phyloP scores from a whole-genome alignment of 192 early-diverging fungal species.

The Podila epicladia region DNA sequence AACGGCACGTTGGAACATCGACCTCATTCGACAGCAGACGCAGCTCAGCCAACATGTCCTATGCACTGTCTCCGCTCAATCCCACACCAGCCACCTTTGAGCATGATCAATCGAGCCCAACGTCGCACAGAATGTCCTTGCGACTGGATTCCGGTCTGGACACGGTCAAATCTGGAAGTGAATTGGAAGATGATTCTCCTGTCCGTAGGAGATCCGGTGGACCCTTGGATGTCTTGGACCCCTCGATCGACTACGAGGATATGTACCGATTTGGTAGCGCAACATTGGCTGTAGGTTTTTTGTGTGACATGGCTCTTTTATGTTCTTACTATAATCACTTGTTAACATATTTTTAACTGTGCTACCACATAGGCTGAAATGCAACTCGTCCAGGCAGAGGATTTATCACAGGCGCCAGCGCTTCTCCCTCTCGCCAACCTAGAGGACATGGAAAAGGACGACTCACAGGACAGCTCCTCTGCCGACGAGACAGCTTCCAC shows the following conservation, averaged over 20 bases:
- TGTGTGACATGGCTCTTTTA: no score
- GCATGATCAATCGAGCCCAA: conserved; percentile 9
- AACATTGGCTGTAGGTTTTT: no score
- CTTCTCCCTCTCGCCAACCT: conserved; percentile 12
- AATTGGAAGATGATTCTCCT: conserved; percentile 4
- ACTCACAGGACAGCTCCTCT: neutral
- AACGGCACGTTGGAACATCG: neutral
- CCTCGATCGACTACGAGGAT: no score
- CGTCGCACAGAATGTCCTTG: conserved; percentile 24
- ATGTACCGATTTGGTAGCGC: no score
- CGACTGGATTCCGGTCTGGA: conserved; percentile 18
- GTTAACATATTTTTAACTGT: no score
- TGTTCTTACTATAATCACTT: no score
- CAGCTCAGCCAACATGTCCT: no score
- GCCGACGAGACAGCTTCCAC: neutral
- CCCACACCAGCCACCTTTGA: conserved; percentile 18
- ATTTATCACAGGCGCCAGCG: neutral
- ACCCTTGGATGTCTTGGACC: no score
- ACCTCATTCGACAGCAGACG: no score
- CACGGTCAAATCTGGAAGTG: conserved; percentile 14
- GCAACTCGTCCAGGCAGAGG: neutral
- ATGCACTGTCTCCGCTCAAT: conserved; percentile 22
- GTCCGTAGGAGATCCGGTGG: no score
- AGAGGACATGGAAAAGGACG: conserved; percentile 3
- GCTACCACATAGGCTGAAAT: no score